These are phyloP conservation scores for Phytophthora brassicae DNA, from an alignment of 352 stramenopile genomes.

Conservation along the genomic window DNA sequence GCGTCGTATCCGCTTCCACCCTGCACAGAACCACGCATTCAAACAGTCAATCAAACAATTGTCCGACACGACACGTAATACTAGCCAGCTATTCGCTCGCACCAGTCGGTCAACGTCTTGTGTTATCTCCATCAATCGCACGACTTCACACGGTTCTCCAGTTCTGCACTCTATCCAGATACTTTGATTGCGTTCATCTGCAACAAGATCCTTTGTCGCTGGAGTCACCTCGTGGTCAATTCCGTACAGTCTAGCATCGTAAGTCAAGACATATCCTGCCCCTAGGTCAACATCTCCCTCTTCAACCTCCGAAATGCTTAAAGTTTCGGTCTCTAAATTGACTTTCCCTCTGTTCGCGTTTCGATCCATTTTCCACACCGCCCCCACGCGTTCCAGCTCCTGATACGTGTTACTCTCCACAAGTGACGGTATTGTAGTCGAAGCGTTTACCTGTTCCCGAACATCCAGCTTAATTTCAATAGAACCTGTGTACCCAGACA, in stretches of 20 bases:
- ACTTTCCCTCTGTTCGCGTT: slow-evolving; percentile 13
- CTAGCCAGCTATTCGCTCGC: slow-evolving; percentile 6
- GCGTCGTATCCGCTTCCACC: slow-evolving; percentile 61
- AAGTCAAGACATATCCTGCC: slow-evolving; percentile 64
- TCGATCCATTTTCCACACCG: slow-evolving; percentile 29
- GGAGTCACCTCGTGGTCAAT: slow-evolving; percentile 46
- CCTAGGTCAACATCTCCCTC: slow-evolving; percentile 29
- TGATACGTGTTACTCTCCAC: slow-evolving; percentile 27
- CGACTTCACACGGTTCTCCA: slow-evolving; percentile 42
- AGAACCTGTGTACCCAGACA: slow-evolving; percentile 64
- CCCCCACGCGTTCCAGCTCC: slow-evolving; percentile 29
- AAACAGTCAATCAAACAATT: neutral
- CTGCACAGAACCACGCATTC: slow-evolving; percentile 26
- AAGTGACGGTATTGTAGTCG: slow-evolving; percentile 12
- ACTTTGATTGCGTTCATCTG: slow-evolving; percentile 72
- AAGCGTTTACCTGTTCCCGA: slow-evolving; percentile 47
- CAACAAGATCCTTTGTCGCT: slow-evolving; percentile 48
- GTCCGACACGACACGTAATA: neutral
- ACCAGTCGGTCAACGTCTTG: slow-evolving; percentile 65
- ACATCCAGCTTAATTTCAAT: slow-evolving; percentile 64
- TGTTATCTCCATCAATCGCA: slow-evolving; percentile 68
- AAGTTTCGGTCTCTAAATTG: slow-evolving; percentile 1
- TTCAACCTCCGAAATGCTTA: slow-evolving; percentile 13
- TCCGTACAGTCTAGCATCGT: slow-evolving; percentile 69
- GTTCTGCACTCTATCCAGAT: slow-evolving; percentile 70